A percentile compares a stretch with the other conserved stretches of the same genome.
Evolutionary conservation across 495 filamentous ascomycete species (phyloP).

Genomic region (Pyrenula aspistea): DNA sequence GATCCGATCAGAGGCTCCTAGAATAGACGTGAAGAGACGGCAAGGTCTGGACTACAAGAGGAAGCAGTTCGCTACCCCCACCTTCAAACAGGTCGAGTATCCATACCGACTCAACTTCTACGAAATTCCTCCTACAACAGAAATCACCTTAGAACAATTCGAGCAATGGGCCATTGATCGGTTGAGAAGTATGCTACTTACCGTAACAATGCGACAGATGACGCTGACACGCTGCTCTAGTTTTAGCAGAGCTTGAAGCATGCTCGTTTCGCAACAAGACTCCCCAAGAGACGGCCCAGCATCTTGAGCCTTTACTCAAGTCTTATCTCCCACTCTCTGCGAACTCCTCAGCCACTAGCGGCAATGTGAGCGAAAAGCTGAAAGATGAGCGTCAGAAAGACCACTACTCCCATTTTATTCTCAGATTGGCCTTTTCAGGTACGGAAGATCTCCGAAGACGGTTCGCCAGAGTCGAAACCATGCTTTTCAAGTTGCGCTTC

Average conservation of each 20-base stretch:
- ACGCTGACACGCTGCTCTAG: conserved; percentile 27
- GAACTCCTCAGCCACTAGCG: conserved; percentile 51
- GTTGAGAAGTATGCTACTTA: conserved; percentile 47
- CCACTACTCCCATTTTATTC: conserved; percentile 96
- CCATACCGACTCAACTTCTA: conserved; percentile 88
- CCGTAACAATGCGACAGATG: not conserved
- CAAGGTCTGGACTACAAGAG: conserved; percentile 65
- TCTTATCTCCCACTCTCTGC: conserved; percentile 78
- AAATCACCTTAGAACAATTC: conserved; percentile 95
- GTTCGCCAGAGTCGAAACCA: conserved; percentile 76
- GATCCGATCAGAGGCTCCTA: conserved; percentile 58
- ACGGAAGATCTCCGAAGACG: conserved; percentile 87
- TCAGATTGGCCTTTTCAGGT: conserved; percentile 81
- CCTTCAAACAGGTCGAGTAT: conserved; percentile 65
- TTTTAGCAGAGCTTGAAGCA: conserved; percentile 89
- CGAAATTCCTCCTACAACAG: conserved; percentile 71
- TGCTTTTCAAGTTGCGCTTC: conserved; percentile 76
- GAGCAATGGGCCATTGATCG: conserved; percentile 99
- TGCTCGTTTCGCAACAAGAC: conserved; percentile 89
- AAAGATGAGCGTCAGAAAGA: conserved; percentile 79
- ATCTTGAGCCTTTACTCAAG: conserved; percentile 69
- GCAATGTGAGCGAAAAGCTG: conserved; percentile 33
- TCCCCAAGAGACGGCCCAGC: conserved; percentile 58
- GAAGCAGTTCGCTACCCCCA: conserved; percentile 66
- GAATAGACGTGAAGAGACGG: conserved; percentile 75